phyloP scores from a whole-genome alignment of 176 grass and related monocot genomes.

The Oropetium thomaeum region DNA sequence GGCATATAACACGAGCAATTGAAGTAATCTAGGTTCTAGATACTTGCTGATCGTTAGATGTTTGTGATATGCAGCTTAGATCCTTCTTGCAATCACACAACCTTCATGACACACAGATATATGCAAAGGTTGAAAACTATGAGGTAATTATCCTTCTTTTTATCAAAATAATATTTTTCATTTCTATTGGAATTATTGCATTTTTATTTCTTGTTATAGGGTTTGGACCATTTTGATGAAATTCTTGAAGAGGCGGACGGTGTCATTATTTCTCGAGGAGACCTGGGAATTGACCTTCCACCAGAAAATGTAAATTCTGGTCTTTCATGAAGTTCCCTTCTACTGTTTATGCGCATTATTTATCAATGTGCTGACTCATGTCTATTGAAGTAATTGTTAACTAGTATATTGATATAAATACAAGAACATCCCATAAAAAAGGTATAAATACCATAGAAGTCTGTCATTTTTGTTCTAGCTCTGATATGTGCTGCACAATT shows the following conservation, averaged over 20 bases:
- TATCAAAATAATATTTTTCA: conserved; percentile 17
- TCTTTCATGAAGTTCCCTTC: background rate
- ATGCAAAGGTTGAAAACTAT: conserved; percentile 84
- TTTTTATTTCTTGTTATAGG: conserved; percentile 50
- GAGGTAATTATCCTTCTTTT: conserved; percentile 51
- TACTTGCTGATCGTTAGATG: conserved; percentile 27
- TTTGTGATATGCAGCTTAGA: conserved; percentile 66
- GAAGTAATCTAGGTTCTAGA: background rate
- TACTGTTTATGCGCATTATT: background rate
- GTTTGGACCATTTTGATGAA: conserved; percentile 94
- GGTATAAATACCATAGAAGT: no score
- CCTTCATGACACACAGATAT: conserved; percentile 80
- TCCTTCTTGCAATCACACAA: conserved; percentile 69
- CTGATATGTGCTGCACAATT: background rate
- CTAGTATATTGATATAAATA: background rate
- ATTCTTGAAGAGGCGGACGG: conserved; percentile 93
- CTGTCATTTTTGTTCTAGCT: background rate
- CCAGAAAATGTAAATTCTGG: conserved; percentile 69
- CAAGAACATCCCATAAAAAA: no score
- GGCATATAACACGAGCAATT: background rate
- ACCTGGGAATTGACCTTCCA: conserved; percentile 90
- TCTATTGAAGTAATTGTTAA: conserved; percentile 7
- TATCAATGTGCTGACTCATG: conserved; percentile 24
- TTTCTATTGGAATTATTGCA: conserved; percentile 16
- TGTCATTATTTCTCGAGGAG: conserved; percentile 82